Evolutionary conservation across 768 basidiomycete genomes (phyloP).

Genomic region (Leccinum disarticulatum): DNA sequence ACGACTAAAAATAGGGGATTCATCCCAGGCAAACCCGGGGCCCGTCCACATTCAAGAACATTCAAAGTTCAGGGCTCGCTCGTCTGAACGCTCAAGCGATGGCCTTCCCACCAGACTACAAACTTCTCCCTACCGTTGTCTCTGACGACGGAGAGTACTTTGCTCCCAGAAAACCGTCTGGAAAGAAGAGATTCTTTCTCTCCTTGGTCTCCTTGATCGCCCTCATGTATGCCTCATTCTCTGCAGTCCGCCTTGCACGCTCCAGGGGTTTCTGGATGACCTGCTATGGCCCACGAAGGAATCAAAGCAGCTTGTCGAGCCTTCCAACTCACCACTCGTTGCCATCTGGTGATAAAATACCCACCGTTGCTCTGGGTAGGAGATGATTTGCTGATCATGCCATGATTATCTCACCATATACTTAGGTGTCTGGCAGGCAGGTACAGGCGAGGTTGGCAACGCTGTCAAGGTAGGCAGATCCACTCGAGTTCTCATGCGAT

Average conservation of each 20-base stretch:
- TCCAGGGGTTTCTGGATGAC: slow-evolving; percentile 21
- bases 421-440: slow-evolving; percentile 64
- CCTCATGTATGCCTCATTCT: slow-evolving; percentile 25
- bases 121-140: slow-evolving; percentile 21
- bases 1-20: background rate
- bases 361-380: slow-evolving; percentile 63
- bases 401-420: slow-evolving; percentile 6
- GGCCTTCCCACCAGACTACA: slow-evolving; percentile 26
- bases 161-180: background rate
- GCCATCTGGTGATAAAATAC: slow-evolving; percentile 68
- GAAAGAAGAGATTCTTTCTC: slow-evolving; percentile 27
- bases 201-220: slow-evolving; percentile 17
- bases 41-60: background rate
- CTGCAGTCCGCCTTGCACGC: slow-evolving; percentile 20
- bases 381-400: background rate
- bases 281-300: slow-evolving; percentile 22
- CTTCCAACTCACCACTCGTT: slow-evolving; percentile 54
- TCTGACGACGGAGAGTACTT: slow-evolving; percentile 1
- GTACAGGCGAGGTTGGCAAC: slow-evolving; percentile 55
- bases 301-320: slow-evolving; percentile 20
- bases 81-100: slow-evolving; percentile 6
- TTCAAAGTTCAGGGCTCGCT: background rate
- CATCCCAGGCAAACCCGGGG: background rate
- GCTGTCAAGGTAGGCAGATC: slow-evolving; percentile 56
- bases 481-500: background rate